Conservation (phyloP, 1,284 basidiomycete genomes). For the Cryptococcus hybrid region DNA sequence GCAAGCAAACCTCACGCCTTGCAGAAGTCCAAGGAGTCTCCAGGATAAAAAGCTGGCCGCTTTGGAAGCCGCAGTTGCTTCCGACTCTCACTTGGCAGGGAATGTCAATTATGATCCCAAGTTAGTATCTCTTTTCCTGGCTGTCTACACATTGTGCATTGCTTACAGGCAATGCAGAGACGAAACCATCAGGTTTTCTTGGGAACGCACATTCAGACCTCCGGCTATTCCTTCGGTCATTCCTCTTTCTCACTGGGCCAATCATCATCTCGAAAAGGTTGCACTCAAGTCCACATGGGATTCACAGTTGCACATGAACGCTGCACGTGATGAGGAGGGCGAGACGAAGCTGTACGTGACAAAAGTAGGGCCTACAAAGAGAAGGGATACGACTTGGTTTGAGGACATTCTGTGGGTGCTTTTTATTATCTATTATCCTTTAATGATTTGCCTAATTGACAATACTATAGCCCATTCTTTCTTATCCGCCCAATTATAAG, state of each 20-base stretch:
- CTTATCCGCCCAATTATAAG: slow-evolving; percentile 24
- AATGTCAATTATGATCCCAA: slow-evolving; percentile 30
- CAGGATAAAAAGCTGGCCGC: slow-evolving; percentile 33
- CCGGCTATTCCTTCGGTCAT: slow-evolving; percentile 16
- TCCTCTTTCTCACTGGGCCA: slow-evolving; percentile 13
- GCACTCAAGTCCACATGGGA: slow-evolving; percentile 12
- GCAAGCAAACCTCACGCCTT: slow-evolving; percentile 17
- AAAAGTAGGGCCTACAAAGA: slow-evolving; percentile 23
- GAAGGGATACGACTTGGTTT: slow-evolving; percentile 11
- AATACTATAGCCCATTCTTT: not conserved
- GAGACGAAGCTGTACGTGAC: slow-evolving; percentile 33
- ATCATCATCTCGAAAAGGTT: slow-evolving; percentile 7
- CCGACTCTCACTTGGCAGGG: slow-evolving; percentile 20
- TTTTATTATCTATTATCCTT: not conserved
- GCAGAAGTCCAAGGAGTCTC: slow-evolving; percentile 22
- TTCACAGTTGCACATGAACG: slow-evolving; percentile 22
- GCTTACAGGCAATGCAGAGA: slow-evolving; percentile 9
- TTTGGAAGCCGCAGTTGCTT: slow-evolving; percentile 18
- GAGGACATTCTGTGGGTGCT: slow-evolving; percentile 28
- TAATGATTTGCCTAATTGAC: not conserved
- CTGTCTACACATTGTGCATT: not conserved
- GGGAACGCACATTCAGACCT: slow-evolving; percentile 19
- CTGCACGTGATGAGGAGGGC: slow-evolving; percentile 20
- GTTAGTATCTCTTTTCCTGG: slow-evolving; percentile 13
- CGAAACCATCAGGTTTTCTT: slow-evolving; percentile 23